Base-by-base conservation (phyloP, 2,329 filamentous ascomycete species). In the Hyphodiscus sp. region DNA sequence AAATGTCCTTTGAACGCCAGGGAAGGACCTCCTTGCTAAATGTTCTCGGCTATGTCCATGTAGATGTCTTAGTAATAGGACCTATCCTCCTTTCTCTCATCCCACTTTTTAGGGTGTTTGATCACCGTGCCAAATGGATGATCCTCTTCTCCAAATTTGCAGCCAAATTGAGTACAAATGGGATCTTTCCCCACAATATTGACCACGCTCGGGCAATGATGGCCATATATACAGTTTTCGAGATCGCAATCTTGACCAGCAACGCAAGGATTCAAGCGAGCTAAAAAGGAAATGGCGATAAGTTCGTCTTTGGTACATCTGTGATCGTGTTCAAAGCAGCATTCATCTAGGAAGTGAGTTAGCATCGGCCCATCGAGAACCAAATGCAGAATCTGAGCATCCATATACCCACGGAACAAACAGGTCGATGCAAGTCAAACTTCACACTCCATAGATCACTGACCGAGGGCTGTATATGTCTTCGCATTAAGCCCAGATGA, bases 181-280 rank as follows among this genome's bases (percentile, higher is more conserved):
- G 75, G 76, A 41, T 80, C 74, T 23, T 63, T 61, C 1, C 51
- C 51, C 10, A 47, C 52, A 11, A 41, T 26, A 20, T 51, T 45
- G 38, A 53, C 60, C 45, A 63, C 57, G 60, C 56, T 62, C n/a
- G 60, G 63, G 43, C 65, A 68, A 50, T 85, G 76, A 64, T 85
- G 81, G 2, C 81, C 81, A 60, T 85, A 84, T 54, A 84, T 83
- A 63, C 81, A 85, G 57, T 78, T 76, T 1, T 76, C 73, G 3
- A 75, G 68, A 7, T 78, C 74, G 58, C 81, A 85, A n/a, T 79
- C 72, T 63, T 85, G 81, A 0, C 79, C 78, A 29, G 69, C 74
- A 0, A 72, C 72, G 67, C 81, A 85, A 1, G 80, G 81, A 53
- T 81, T 83, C 52, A 79, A 68, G 6, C 81, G 73, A 2, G 80